Conservation (phyloP, 2,329 filamentous ascomycete genomes). For the Ilyonectria robusta region DNA sequence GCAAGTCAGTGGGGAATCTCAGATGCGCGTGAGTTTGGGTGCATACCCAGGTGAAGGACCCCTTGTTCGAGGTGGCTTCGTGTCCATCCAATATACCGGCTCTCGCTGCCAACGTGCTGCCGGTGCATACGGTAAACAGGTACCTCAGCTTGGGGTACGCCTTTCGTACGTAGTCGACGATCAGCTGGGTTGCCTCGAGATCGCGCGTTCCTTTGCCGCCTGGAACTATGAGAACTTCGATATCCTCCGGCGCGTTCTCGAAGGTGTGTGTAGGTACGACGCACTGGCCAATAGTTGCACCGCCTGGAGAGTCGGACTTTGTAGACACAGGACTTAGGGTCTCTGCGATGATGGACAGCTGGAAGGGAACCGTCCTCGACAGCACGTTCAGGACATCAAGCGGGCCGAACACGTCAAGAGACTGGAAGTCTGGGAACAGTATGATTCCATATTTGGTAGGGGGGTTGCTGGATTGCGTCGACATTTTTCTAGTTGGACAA, state of each 20-base stretch:
- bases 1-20: conserved; percentile 1
- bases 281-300: conserved; percentile 47
- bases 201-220: conserved; percentile 54
- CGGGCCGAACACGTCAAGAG: conserved; percentile 51
- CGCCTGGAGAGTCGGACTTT: neutral
- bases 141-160: conserved; percentile 62
- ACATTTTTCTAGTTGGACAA: neutral
- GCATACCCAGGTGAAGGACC: conserved; percentile 55
- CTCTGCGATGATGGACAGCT: conserved; percentile 47
- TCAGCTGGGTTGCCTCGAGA: conserved; percentile 36
- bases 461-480: neutral
- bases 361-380: conserved; percentile 41
- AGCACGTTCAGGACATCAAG: conserved; percentile 53
- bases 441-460: conserved; percentile 42
- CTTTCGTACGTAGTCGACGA: conserved; percentile 59
- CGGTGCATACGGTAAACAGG: conserved; percentile 75
- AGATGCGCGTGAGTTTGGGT: neutral
- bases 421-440: conserved; percentile 44
- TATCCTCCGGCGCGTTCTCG: conserved; percentile 50
- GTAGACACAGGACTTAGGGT: conserved; percentile 51
- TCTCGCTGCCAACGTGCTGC: conserved; percentile 66
- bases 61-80: conserved; percentile 74
- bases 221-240: conserved; percentile 57
- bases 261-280: conserved; percentile 57
- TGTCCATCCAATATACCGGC: conserved; percentile 70